phyloP scores from a whole-genome alignment of 2,329 filamentous ascomycete genomes.

The Lanzia echinophila region DNA sequence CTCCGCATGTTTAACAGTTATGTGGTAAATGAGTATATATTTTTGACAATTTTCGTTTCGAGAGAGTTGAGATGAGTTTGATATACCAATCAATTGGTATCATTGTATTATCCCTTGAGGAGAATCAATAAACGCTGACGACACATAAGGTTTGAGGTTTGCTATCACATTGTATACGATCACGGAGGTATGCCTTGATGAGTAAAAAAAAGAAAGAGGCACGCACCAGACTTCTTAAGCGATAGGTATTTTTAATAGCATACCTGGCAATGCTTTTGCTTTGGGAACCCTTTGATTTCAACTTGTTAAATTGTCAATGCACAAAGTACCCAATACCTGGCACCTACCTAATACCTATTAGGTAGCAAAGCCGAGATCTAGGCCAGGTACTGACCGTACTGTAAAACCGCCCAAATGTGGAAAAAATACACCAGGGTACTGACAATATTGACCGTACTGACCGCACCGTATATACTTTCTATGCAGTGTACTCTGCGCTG shows the following conservation, averaged over 20 bases:
- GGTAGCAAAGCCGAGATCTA: no score
- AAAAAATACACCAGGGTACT: not conserved
- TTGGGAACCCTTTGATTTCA: not conserved
- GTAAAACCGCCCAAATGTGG: not conserved
- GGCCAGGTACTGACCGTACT: no score
- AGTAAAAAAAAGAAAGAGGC: no score
- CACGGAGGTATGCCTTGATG: no score
- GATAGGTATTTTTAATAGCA: not conserved
- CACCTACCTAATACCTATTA: no score
- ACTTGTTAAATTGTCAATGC: not conserved
- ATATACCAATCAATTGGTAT: not conserved
- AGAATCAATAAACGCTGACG: constrained; percentile 1
- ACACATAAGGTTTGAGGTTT: constrained; percentile 4
- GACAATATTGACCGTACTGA: no score
- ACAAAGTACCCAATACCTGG: not conserved
- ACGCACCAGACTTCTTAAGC: no score
- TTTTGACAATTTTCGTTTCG: constrained; percentile 1
- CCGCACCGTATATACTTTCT: no score
- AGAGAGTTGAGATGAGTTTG: not conserved
- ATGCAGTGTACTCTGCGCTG: no score
- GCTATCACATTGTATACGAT: no score
- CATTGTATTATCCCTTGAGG: not conserved
- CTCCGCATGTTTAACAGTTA: no score
- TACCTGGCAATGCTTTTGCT: not conserved
- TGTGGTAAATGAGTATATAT: not conserved